Percentiles rank a stretch among this genome's conserved stretches.
Conservation (phyloP, 2,329 filamentous ascomycete species). For the Calonectria henricotiae region DNA sequence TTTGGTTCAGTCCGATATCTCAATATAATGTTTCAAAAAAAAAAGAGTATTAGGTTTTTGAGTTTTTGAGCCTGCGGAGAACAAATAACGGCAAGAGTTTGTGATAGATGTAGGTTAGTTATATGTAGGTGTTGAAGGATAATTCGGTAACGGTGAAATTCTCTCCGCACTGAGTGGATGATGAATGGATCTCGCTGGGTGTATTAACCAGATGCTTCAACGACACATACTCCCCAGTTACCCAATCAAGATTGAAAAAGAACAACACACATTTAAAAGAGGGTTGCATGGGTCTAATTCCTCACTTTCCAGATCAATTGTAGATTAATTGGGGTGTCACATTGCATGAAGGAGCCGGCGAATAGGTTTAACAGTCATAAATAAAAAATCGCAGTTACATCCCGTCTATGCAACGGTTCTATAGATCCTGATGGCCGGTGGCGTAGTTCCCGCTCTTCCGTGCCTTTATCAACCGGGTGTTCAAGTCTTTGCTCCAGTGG, state of each 20-base stretch:
- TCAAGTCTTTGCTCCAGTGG: constrained; percentile 66
- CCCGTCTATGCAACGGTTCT: constrained; percentile 44
- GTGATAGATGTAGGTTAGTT: background rate
- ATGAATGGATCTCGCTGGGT: constrained; percentile 9
- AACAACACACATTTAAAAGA: background rate
- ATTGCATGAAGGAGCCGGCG: background rate
- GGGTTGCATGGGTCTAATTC: background rate
- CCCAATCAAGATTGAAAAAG: background rate
- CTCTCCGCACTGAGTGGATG: constrained; percentile 11
- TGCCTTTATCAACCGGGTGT: constrained; percentile 56
- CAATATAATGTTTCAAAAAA: too few relatives aligned
- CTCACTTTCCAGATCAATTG: background rate
- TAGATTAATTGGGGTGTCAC: background rate
- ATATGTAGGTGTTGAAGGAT: constrained; percentile 9
- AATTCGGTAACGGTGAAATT: constrained; percentile 16
- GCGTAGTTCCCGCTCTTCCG: constrained; percentile 52
- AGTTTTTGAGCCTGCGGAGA: background rate
- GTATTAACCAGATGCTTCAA: background rate
- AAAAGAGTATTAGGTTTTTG: too few relatives aligned
- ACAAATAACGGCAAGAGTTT: background rate
- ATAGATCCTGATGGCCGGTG: constrained; percentile 55
- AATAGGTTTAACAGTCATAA: background rate
- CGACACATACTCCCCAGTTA: background rate
- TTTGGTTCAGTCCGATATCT: background rate
- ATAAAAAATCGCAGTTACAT: constrained; percentile 11